Evolutionary conservation across 495 filamentous ascomycete genomes (phyloP), one percentile per base, ranked within the genome.

Genomic region (Lasiosphaeria ovina): DNA sequence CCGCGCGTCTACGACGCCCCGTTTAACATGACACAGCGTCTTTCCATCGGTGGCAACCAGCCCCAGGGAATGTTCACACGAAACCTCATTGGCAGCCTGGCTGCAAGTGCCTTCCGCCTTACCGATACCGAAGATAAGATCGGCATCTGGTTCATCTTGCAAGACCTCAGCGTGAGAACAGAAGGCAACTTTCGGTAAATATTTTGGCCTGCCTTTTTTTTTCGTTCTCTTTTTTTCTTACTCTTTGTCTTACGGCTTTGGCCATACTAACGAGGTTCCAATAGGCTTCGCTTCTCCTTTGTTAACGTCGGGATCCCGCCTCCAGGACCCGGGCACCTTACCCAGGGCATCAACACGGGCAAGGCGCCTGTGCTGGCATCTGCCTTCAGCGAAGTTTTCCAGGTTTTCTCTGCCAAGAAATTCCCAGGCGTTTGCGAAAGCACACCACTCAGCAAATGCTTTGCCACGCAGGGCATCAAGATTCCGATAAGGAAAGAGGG

Each of bases 361-460:
- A 86, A 83, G 44, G 91, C 92, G 0, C 91, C 89, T 0, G 88
- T 98, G 33, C 83, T 98, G 3, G 94, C 94, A 3, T 89, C 87
- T 3, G 89, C 87, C 64, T 98, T 94, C 72, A 92, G 88, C 40
- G 90, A 97, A 12, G 81, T 85, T 16, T 98, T 98, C 81, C 90
- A 94, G 61, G 94, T 98, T 49, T 98, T 87, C 72, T 92, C 88
- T 5, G 94, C 94, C 38, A 98, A 98, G 82, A 96, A 96, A 64
- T 98, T 98, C 80, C 93, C 94, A 0, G 94, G 94, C 59, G 94
- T 98, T 1, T 95, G 96, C 63, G 93, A 97, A 70, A 93, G 89
- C 71, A 98, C 94, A 3, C 73, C 83, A n/a, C 76, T 98, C 17
- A 97, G 92, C 80, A 97, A 95, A 71, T 89, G 85, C 66, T 98